Evolutionary conservation across 148 eudicot genomes (phyloP).

Genomic region (Spergularia bocconei): DNA sequence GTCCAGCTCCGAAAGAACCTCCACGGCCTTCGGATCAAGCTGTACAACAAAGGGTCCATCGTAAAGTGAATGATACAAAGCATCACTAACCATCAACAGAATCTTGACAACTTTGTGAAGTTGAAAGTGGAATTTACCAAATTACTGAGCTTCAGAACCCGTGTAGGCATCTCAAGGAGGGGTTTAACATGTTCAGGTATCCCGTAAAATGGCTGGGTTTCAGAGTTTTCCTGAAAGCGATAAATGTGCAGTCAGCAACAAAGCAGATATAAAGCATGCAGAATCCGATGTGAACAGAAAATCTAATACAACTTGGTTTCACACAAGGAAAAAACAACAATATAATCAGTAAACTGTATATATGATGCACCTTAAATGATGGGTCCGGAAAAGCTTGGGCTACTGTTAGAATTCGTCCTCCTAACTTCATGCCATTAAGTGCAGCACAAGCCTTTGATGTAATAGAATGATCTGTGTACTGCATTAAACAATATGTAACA

Average conservation of each 20-base stretch:
- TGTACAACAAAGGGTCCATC: slow-evolving; percentile 19
- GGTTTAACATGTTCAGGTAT: slow-evolving; percentile 82
- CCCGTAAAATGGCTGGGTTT: slow-evolving; percentile 53
- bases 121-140: slow-evolving; percentile 45
- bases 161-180: slow-evolving; percentile 73
- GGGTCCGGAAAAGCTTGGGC: slow-evolving; percentile 67
- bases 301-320: neutral
- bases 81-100: neutral
- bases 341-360: slow-evolving; percentile 2
- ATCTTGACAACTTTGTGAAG: neutral
- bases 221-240: slow-evolving; percentile 46
- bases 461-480: slow-evolving; percentile 79
- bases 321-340: neutral
- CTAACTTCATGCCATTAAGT: slow-evolving; percentile 80
- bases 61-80: slow-evolving; percentile 4
- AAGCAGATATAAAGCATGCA: neutral
- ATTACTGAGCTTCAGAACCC: slow-evolving; percentile 72
- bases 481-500: slow-evolving; percentile 18
- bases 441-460: slow-evolving; percentile 84
- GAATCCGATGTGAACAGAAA: neutral
- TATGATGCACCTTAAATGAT: slow-evolving; percentile 39
- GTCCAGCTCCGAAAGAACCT: slow-evolving; percentile 56
- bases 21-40: slow-evolving; percentile 51
- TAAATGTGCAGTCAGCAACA: slow-evolving; percentile 5
- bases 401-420: slow-evolving; percentile 70